Percentiles rank a stretch among this genome's conserved stretches.
Conservation (phyloP, 345 rosid genomes). For the Raphanus raphanistrum region DNA sequence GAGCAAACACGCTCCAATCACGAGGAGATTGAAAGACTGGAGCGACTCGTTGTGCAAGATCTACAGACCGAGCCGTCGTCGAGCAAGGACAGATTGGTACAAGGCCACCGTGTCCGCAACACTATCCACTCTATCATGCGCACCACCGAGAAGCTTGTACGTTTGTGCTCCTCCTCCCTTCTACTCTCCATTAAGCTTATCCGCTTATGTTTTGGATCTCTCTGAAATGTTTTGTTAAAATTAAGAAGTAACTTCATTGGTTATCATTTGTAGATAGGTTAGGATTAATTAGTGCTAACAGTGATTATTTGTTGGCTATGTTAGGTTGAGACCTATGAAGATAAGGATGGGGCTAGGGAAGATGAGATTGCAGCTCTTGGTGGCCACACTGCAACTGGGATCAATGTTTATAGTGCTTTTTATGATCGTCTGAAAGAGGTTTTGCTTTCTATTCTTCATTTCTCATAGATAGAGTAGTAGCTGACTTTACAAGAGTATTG, state of each 20-base stretch:
- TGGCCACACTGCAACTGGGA: constrained; percentile 74
- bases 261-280: neutral
- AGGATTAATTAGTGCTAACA: constrained; percentile 13
- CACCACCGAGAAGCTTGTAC: constrained; percentile 71
- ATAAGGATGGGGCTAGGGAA: constrained; percentile 80
- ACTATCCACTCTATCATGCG: constrained; percentile 65
- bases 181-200: neutral
- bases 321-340: constrained; percentile 84
- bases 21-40: constrained; percentile 86
- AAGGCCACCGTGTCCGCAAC: constrained; percentile 89
- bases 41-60: constrained; percentile 85
- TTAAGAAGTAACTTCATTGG: neutral
- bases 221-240: neutral
- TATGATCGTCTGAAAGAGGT: constrained; percentile 97
- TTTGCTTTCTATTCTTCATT: constrained; percentile 11
- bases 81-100: constrained; percentile 71
- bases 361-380: constrained; percentile 96
- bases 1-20: constrained; percentile 86
- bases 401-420: constrained; percentile 75
- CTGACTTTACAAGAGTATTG: neutral
- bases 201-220: neutral
- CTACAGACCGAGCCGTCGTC: constrained; percentile 74
- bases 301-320: neutral
- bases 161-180: neutral
- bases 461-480: neutral